Conservation (phyloP, 1,284 basidiomycete genomes). For the Cryptococcus sp. region DNA sequence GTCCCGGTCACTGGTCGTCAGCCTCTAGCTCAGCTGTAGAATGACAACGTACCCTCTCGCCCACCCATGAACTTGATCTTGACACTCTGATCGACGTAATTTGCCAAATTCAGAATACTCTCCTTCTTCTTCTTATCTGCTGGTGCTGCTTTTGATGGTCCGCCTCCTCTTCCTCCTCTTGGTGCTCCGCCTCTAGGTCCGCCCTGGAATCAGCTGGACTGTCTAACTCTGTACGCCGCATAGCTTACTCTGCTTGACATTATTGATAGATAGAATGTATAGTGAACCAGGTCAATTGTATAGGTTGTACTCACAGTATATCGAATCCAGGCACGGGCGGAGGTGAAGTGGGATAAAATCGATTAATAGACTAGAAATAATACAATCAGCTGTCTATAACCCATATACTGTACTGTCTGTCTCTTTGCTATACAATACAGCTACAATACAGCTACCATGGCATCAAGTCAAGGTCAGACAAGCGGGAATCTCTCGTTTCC, state of each 20-base stretch:
- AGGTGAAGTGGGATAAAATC: neutral
- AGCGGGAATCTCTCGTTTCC: conserved; percentile 34
- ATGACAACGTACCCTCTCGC: conserved; percentile 77
- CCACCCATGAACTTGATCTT: conserved; percentile 96
- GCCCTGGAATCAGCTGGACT: conserved; percentile 7
- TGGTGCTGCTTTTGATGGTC: conserved; percentile 17
- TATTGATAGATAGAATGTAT: neutral
- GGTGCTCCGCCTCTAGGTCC: conserved; percentile 12
- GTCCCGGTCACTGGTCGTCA: conserved; percentile 70
- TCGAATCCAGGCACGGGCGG: neutral
- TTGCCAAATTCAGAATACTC: conserved; percentile 90
- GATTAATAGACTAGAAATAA: neutral
- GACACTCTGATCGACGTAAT: conserved; percentile 88
- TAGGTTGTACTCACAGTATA: neutral
- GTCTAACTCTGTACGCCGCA: neutral
- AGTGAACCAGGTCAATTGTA: conserved; percentile 2
- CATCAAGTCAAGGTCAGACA: neutral
- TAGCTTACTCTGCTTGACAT: conserved; percentile 33
- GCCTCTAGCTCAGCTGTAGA: neutral
- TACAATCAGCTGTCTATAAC: neutral
- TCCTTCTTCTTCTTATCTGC: conserved; percentile 85
- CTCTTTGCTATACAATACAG: too few species aligned
- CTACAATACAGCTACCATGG: too few species aligned
- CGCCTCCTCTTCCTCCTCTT: conserved; percentile 28
- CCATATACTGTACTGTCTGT: neutral